These are phyloP conservation scores for Phytophthora crassamura DNA, from an alignment of 352 stramenopile species.

Conservation along the genomic window DNA sequence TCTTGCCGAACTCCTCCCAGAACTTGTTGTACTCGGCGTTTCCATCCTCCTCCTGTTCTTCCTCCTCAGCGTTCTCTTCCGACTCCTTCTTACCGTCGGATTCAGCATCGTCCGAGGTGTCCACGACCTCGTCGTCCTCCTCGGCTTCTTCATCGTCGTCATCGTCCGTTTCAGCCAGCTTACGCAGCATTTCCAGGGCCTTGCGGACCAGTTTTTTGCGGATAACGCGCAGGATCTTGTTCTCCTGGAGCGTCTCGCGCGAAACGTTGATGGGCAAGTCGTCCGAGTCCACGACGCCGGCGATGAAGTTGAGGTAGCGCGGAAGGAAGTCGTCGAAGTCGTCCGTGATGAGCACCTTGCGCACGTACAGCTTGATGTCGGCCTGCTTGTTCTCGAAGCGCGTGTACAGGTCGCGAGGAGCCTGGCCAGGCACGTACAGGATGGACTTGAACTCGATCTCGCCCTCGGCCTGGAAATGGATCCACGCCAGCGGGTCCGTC, in stretches of 20 bases:
- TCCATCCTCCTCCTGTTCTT: slow-evolving; percentile 65
- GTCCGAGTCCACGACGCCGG: slow-evolving; percentile 99
- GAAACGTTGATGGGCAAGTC: slow-evolving; percentile 99
- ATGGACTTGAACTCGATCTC: slow-evolving; percentile 99
- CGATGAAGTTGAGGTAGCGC: slow-evolving; percentile 98
- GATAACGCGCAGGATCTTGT: slow-evolving; percentile 99
- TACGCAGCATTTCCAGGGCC: slow-evolving; percentile 98
- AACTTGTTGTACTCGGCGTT: slow-evolving; percentile 97
- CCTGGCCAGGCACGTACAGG: slow-evolving; percentile 95
- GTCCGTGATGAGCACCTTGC: slow-evolving; percentile 99
- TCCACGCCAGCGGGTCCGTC: slow-evolving; percentile 94
- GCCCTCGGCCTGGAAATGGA: slow-evolving; percentile 99
- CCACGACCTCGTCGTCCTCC: slow-evolving; percentile 56
- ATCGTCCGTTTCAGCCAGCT: slow-evolving; percentile 93
- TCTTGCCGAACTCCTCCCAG: slow-evolving; percentile 98
- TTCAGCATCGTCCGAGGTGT: slow-evolving; percentile 62
- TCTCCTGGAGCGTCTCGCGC: slow-evolving; percentile 99
- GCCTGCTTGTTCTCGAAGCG: slow-evolving; percentile 93
- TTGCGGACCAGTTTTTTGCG: slow-evolving; percentile 99
- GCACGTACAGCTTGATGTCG: slow-evolving; percentile 98
- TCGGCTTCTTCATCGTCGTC: slow-evolving; percentile 73
- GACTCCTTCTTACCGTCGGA: slow-evolving; percentile 85
- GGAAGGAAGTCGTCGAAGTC: slow-evolving; percentile 98
- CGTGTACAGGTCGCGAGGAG: slow-evolving; percentile 89
- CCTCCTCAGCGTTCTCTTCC: slow-evolving; percentile 40